Base-by-base conservation (phyloP, 2,329 filamentous ascomycete species). In the Cladophialophora yegresii region DNA sequence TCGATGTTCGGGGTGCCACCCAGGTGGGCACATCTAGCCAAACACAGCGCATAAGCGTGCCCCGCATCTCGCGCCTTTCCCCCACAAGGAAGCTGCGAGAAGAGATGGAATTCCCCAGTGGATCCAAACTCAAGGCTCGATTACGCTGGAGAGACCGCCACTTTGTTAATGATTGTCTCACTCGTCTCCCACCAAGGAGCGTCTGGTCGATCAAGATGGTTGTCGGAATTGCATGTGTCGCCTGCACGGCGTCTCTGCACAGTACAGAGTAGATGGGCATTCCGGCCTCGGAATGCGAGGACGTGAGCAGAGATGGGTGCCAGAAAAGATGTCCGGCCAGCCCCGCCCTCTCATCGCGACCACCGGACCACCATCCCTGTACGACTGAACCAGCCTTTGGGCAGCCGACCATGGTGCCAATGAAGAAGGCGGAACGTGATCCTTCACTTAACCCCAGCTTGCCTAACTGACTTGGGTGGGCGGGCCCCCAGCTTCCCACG, bases 31-130 rank as follows among this genome's bases (percentile, higher is more conserved):
- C n/a, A 16, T 33, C 28, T 33, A 54, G 51, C 51, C 51, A 54
- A 32, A 54, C 26, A 30, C 45, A 16, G 32, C 20, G 20, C 43
- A 22, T 40, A 50, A 20, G 20, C 28, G 20, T 59, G 57, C 57
- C 57, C 57, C 57, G 57, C 57, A 59, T 43, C 45, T 23, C 13
- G 54, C 20, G 33, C 54, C n/a, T 45, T 56, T 51, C 47, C 55
- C 40, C 43, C 45, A 59, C 45, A 50, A 51, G 57, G 57, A 59
- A 59, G 57, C 57, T 59, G 43, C 30, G 57, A 51, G 47, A 3
- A 32, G 4, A 59, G 47, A 33, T 16, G 28, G 28, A 54, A 32
- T 30, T 54, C 26, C 26, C 47, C 28, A 20, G 28, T 33, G 51
- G 51, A 54, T 16, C 26, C 23, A 32, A 54, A 54, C 20, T 54